phyloP scores from a whole-genome alignment of 2,329 filamentous ascomycete genomes.

The Didymella arachidicola region DNA sequence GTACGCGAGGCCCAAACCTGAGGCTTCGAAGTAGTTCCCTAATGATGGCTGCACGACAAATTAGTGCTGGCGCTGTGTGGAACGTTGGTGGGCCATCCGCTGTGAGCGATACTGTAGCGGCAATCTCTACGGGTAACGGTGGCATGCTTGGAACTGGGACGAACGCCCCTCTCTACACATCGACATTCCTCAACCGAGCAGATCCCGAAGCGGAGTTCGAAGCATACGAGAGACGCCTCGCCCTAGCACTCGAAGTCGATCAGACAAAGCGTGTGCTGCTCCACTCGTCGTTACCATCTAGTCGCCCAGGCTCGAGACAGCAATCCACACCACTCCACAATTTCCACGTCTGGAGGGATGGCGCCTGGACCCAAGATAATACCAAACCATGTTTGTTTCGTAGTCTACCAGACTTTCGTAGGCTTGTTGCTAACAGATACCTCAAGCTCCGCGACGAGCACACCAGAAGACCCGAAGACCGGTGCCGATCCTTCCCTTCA shows the following conservation, averaged over 20 bases:
- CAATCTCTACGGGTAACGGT: slow-evolving; percentile 68
- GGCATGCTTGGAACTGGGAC: slow-evolving; percentile 73
- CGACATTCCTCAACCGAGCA: slow-evolving; percentile 61
- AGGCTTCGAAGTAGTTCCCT: slow-evolving; percentile 35
- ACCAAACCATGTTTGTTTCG: slow-evolving; percentile 43
- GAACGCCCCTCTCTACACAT: slow-evolving; percentile 71
- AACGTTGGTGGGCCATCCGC: slow-evolving; percentile 74
- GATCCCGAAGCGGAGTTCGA: slow-evolving; percentile 68
- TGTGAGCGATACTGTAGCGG: slow-evolving; percentile 58
- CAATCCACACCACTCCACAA: slow-evolving; percentile 10
- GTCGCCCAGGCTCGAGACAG: slow-evolving; percentile 13
- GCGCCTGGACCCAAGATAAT: slow-evolving; percentile 51
- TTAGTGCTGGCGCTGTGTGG: slow-evolving; percentile 77
- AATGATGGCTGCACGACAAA: slow-evolving; percentile 49
- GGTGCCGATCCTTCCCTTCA: slow-evolving; percentile 78
- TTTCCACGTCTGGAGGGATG: slow-evolving; percentile 52
- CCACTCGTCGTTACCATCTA: slow-evolving; percentile 27
- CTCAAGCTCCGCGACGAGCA: slow-evolving; percentile 38
- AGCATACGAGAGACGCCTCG: slow-evolving; percentile 76
- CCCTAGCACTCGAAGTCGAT: slow-evolving; percentile 82
- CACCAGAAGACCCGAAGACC: slow-evolving; percentile 42
- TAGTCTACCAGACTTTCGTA: slow-evolving; percentile 23
- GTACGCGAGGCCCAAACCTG: slow-evolving; percentile 28
- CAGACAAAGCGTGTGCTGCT: slow-evolving; percentile 70
- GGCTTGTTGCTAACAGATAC: slow-evolving; percentile 19